Conservation (phyloP, 106 monocot genomes). For the Platanthera guangdongensis region DNA sequence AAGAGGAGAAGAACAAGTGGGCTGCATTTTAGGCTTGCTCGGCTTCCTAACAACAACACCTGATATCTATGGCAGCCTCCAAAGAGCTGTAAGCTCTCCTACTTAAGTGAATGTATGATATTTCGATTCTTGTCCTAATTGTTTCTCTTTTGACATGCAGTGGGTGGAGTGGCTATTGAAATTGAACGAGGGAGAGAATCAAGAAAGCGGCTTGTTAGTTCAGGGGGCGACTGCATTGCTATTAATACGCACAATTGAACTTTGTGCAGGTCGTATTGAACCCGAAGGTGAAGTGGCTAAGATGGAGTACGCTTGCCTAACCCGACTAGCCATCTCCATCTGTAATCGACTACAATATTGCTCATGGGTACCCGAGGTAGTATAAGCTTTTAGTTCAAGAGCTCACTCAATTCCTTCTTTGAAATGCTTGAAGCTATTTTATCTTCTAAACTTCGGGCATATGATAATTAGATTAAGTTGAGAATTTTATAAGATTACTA, state of each 20-base stretch:
- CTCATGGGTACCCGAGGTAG: conserved; percentile 5
- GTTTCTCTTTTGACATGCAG: background rate
- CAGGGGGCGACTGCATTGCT: conserved; percentile 12
- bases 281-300: background rate
- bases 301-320: conserved; percentile 11
- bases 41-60: conserved; percentile 2
- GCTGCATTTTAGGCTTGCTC: conserved; percentile 9
- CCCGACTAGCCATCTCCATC: conserved; percentile 16
- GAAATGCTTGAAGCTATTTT: background rate
- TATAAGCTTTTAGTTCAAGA: background rate
- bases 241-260: conserved; percentile 25
- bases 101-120: too few relatives aligned
- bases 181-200: background rate
- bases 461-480: too few relatives aligned
- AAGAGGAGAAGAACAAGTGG: conserved; percentile 14
- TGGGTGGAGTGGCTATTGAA: conserved; percentile 36
- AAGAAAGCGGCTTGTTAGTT: background rate
- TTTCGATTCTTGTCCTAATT: too few relatives aligned
- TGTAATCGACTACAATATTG: conserved; percentile 20
- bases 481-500: too few relatives aligned
- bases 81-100: conserved; percentile 25
- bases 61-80: conserved; percentile 7
- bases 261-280: conserved; percentile 19
- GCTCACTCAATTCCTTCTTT: background rate
- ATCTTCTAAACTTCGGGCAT: too few relatives aligned